Conservation (phyloP, 225 moss, liverwort and hornwort species). For the Polytrichum commune region DNA sequence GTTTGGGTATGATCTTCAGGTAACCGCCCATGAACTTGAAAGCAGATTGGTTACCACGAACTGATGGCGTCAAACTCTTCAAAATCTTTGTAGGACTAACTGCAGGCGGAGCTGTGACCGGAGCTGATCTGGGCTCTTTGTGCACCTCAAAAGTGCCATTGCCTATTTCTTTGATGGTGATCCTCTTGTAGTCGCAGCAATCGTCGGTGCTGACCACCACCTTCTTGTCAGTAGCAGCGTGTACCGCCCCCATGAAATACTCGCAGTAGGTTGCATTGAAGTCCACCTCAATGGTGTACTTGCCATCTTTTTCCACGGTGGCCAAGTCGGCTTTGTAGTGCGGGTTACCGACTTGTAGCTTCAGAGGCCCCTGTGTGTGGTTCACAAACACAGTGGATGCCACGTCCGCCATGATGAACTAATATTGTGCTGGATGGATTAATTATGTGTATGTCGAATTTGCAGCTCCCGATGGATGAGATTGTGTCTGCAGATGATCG, state of each 20-base stretch:
- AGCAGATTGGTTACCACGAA: not conserved
- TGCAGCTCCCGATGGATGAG: too few species aligned
- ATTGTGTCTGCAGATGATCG: too few species aligned
- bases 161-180: conserved; percentile 16
- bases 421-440: too few species aligned
- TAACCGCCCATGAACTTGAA: too few species aligned
- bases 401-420: too few species aligned
- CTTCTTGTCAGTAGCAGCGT: conserved; percentile 11
- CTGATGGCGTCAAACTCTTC: too few species aligned
- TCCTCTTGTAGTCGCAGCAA: conserved; percentile 5
- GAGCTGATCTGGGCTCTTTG: conserved; percentile 9
- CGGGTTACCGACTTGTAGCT: conserved; percentile 21
- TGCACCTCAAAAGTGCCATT: conserved; percentile 15
- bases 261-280: conserved; percentile 16
- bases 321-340: conserved; percentile 15
- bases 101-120: too few species aligned
- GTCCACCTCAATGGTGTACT: conserved; percentile 20
- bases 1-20: too few species aligned
- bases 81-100: too few species aligned
- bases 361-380: conserved; percentile 17
- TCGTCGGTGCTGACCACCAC: conserved; percentile 14
- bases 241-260: conserved; percentile 8
- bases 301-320: conserved; percentile 12
- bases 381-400: conserved; percentile 11
- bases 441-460: too few species aligned